Evolutionary conservation across 1,284 basidiomycete genomes (phyloP), one percentile per base, ranked within the genome.

Genomic region (Leccinum subrobustum): DNA sequence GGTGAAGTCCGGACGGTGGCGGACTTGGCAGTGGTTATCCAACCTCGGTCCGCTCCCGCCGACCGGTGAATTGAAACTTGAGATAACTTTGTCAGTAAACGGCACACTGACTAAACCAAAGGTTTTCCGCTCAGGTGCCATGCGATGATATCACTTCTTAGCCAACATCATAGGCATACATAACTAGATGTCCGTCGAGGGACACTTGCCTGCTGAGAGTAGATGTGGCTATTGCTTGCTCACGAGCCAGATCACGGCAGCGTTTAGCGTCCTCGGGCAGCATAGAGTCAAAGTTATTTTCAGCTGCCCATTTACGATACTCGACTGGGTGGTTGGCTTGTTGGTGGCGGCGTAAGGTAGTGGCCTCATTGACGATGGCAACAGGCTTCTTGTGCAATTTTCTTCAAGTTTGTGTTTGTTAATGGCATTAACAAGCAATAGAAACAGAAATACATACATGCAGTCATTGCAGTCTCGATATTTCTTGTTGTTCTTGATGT

Each of bases 1-100:
- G 29, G 29, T 29, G 29, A 29, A 29, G 29, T 29, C 29, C 29
- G 8, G 29, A 29, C 29, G 27, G 27, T 29, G 27, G 27, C 27
- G 27, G 27, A 29, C 27, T 29, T 29, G 7, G 27, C 27, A 29
- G 29, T 29, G 27, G 27, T 29, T 29, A 31, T 6, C 31, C 12
- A 12, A 33, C 31, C 31, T 6, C 12, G 83, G 35, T 37, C 35
- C 14, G 35, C 16, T 37, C 35, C 14, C 14, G 11, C 7, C 35
- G 35, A 14, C 14, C 35, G 29, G 29, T 29, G 29, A 29, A 33
- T 12, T 33, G 29, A 8, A 29, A 29, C 29, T 33, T 33, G 31
- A 33, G 31, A 33, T 12, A 11, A 33, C 31, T 11, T 33, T 33
- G 31, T 33, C 31, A 11, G 3, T 18, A 12, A 16, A 6, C 7